A percentile compares a stretch with the other conserved stretches of the same genome.
phyloP scores from a whole-genome alignment of 2,329 filamentous ascomycete genomes.

The Pyrenochaeta sp. region DNA sequence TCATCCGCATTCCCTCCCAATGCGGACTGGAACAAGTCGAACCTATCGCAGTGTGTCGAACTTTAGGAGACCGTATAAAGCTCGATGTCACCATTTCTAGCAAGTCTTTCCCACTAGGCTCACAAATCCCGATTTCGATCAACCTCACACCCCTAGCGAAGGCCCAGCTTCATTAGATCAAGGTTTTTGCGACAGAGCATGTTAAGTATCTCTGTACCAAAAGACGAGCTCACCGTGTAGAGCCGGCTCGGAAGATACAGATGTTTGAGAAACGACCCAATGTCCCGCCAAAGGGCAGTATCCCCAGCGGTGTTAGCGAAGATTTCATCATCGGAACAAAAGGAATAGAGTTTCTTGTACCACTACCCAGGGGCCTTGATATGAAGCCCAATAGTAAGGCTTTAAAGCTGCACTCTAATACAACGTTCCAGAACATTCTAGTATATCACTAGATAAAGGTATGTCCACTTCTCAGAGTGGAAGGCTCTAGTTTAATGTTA shows the following conservation, averaged over 20 bases:
- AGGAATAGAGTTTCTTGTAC: background rate
- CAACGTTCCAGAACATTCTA: background rate
- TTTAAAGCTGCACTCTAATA: background rate
- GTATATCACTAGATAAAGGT: background rate
- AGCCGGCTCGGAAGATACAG: background rate
- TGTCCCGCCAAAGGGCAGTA: background rate
- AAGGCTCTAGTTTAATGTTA: background rate
- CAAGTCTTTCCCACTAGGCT: background rate
- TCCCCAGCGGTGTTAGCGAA: background rate
- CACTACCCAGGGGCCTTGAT: background rate
- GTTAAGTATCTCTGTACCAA: background rate
- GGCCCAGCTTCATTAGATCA: background rate
- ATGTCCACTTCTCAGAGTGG: background rate
- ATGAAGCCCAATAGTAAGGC: background rate
- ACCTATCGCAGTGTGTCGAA: background rate
- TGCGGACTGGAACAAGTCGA: background rate
- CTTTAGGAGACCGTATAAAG: background rate
- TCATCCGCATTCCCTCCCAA: background rate
- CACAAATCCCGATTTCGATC: background rate
- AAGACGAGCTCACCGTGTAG: background rate
- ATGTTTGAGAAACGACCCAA: background rate
- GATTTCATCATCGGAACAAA: background rate
- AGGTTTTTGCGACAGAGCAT: background rate
- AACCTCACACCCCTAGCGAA: background rate
- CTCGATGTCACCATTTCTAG: background rate